Conservation (phyloP, 1,139 yeast genomes). For the Lodderomyces beijingensis region DNA sequence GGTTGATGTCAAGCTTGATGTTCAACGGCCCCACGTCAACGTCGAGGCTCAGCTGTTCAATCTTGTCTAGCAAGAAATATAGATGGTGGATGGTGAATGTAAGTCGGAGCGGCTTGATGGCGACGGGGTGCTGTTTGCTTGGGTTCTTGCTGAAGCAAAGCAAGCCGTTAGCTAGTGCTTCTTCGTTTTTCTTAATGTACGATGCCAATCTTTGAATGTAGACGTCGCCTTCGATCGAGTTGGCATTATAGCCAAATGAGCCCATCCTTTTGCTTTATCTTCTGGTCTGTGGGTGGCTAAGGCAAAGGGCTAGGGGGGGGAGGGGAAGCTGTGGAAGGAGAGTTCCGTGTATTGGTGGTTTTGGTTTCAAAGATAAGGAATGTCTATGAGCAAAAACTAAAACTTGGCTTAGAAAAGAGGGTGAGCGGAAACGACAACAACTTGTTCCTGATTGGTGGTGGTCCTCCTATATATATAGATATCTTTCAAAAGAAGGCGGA, state of each 20-base stretch:
- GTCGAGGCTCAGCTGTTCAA: conserved; percentile 49
- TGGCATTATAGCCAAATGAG: conserved; percentile 17
- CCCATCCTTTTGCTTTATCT: conserved; percentile 22
- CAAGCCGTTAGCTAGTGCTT: conserved; percentile 43
- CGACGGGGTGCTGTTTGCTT: conserved; percentile 19
- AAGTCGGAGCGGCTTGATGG: conserved; percentile 46
- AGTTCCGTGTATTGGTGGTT: neutral
- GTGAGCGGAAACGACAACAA: too few species aligned
- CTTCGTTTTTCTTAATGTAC: conserved; percentile 41
- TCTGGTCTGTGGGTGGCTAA: conserved; percentile 2
- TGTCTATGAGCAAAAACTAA: too few species aligned
- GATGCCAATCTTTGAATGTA: conserved; percentile 39
- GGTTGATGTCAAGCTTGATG: conserved; percentile 49
- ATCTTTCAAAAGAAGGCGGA: too few species aligned
- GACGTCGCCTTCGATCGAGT: conserved; percentile 41
- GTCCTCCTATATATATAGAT: too few species aligned
- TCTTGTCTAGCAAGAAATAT: conserved; percentile 54
- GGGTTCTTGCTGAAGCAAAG: conserved; percentile 39
- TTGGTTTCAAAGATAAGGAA: too few species aligned
- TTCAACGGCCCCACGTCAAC: conserved; percentile 63
- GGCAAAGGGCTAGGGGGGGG: too few species aligned
- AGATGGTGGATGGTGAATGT: conserved; percentile 60
- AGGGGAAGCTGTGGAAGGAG: neutral
- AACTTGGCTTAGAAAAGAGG: too few species aligned
- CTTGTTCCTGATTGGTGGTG: too few species aligned